Conservation (phyloP, 352 stramenopile species). For the Phytophthora rubi region DNA sequence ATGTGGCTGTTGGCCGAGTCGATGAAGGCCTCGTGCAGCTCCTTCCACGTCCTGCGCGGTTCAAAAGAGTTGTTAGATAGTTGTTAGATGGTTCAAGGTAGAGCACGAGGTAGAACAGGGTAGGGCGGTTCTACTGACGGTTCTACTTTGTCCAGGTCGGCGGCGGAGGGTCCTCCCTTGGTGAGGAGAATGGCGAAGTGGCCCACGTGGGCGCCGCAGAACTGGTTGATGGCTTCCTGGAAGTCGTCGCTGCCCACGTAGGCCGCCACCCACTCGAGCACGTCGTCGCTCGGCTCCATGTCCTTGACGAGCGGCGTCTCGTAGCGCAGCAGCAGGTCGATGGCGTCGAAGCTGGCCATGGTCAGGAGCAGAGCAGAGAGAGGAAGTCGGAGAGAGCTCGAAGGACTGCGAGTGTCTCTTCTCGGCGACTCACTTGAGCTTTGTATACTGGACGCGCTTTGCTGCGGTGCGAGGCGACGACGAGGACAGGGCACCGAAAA, state of each 20-base stretch:
- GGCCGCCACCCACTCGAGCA: slow-evolving; percentile 82
- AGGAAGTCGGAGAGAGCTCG: slow-evolving; percentile 15
- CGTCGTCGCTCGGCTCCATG: slow-evolving; percentile 81
- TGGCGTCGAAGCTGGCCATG: slow-evolving; percentile 77
- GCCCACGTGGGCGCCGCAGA: slow-evolving; percentile 63
- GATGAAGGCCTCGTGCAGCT: slow-evolving; percentile 76
- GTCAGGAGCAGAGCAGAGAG: background rate
- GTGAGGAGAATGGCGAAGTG: slow-evolving; percentile 72
- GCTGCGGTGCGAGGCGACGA: slow-evolving; percentile 30
- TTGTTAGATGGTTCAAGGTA: background rate
- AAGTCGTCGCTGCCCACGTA: slow-evolving; percentile 78
- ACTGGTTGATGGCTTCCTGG: slow-evolving; percentile 65
- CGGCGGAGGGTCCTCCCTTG: slow-evolving; percentile 62
- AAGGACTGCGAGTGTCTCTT: slow-evolving; percentile 32
- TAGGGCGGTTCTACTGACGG: slow-evolving; percentile 30
- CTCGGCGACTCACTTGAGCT: slow-evolving; percentile 15
- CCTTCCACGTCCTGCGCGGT: slow-evolving; percentile 67
- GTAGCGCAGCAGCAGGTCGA: slow-evolving; percentile 79
- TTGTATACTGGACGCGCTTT: slow-evolving; percentile 16
- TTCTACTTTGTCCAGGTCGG: slow-evolving; percentile 70
- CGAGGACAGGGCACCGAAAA: slow-evolving; percentile 8
- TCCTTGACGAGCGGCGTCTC: slow-evolving; percentile 84
- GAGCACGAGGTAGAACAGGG: background rate
- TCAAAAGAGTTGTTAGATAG: no score
- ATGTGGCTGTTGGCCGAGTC: slow-evolving; percentile 73